These are phyloP conservation scores for Abelmoschus esculentus DNA, from an alignment of 345 rosid genomes.

Conservation along the genomic window DNA sequence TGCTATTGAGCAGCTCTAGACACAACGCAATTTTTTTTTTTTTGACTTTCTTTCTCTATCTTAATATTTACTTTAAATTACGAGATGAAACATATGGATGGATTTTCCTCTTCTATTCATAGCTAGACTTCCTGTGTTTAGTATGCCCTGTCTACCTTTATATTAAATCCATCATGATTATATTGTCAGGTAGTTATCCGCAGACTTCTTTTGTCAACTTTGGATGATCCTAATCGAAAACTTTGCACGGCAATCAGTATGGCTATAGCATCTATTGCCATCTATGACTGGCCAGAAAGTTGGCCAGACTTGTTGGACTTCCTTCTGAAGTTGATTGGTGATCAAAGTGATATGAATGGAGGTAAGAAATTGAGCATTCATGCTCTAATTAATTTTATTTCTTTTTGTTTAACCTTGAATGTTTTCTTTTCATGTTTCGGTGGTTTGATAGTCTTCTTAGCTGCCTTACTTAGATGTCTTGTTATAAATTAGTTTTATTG, in stretches of 20 bases:
- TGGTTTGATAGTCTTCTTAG: constrained; percentile 1
- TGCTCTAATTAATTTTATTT: not conserved
- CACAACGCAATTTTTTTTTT: too few relatives aligned
- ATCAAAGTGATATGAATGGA: too few relatives aligned
- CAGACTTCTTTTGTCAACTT: constrained; percentile 49
- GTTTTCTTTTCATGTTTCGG: not conserved
- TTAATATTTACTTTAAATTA: not conserved
- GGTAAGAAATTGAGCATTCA: not conserved
- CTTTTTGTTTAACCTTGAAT: not conserved
- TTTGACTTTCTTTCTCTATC: not conserved
- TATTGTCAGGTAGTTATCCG: constrained; percentile 65
- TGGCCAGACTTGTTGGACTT: constrained; percentile 82
- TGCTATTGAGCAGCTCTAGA: not conserved
- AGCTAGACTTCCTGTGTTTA: not conserved
- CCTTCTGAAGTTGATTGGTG: constrained; percentile 21
- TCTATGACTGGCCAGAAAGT: constrained; percentile 87
- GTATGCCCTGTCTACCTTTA: not conserved
- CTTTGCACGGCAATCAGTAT: constrained; percentile 80
- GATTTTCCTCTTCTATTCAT: not conserved
- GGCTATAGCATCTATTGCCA: constrained; percentile 71
- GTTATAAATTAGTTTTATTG: not conserved
- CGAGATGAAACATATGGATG: not conserved
- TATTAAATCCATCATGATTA: constrained; percentile 11
- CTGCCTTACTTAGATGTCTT: not conserved
- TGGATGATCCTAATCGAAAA: constrained; percentile 74